A percentile compares a stretch with the other conserved stretches of the same genome.
Conservation (phyloP, 371 early-diverging fungal species). For the Thermomucor indicae-seudaticae region DNA sequence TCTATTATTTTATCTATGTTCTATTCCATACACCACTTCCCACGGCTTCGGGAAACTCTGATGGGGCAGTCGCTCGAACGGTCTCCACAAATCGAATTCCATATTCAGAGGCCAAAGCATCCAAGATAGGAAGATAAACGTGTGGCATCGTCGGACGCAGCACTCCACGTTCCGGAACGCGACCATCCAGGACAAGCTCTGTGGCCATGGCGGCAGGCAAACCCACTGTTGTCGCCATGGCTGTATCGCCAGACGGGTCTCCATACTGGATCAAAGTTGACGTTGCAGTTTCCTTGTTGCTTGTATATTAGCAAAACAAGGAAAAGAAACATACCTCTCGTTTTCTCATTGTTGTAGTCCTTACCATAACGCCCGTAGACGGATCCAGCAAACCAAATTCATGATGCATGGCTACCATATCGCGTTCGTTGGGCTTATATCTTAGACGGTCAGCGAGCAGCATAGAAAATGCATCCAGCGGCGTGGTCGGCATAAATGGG, state of each 20-base stretch:
- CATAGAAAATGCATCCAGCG: conserved; percentile 76
- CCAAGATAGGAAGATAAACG: conserved; percentile 74
- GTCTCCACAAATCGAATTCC: conserved; percentile 74
- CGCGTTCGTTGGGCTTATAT: conserved; percentile 73
- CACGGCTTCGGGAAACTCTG: conserved; percentile 15
- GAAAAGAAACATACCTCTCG: too few relatives aligned
- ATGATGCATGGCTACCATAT: conserved; percentile 89
- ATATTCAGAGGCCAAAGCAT: conserved; percentile 63
- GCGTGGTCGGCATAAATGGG: conserved; percentile 3
- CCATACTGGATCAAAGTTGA: conserved; percentile 81
- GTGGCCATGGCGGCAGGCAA: conserved; percentile 84
- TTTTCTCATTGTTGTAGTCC: too few relatives aligned
- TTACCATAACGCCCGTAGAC: not conserved
- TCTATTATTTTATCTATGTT: too few relatives aligned
- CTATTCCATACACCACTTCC: conserved; percentile 28
- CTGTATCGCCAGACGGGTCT: conserved; percentile 61
- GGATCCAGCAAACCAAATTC: conserved; percentile 68
- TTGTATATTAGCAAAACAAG: too few relatives aligned
- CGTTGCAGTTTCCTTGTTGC: conserved; percentile 61
- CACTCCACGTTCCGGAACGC: conserved; percentile 64
- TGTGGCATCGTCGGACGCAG: conserved; percentile 72
- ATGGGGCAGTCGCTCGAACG: conserved; percentile 10
- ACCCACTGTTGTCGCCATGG: conserved; percentile 93
- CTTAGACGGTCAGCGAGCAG: conserved; percentile 66
- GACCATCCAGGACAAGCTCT: conserved; percentile 74